Conservation (phyloP, 1,139 yeast genomes). For the Suhomyces choctaworum region DNA sequence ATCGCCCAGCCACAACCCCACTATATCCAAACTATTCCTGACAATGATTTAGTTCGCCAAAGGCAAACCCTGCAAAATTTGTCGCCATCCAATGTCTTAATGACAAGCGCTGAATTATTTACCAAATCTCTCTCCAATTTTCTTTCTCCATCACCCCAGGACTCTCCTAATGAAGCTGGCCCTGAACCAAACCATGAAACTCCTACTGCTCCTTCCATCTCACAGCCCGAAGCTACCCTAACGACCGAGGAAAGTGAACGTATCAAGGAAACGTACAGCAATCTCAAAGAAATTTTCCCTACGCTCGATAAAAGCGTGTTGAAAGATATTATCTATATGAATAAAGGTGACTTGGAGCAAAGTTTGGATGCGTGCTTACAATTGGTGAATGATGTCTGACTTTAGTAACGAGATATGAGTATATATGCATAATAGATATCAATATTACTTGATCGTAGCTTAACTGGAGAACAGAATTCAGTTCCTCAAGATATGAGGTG, state of each 20-base stretch:
- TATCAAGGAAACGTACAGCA: slow-evolving; percentile 34
- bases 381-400: slow-evolving; percentile 23
- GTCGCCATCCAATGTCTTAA: slow-evolving; percentile 52
- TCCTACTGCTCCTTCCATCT: no score
- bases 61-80: slow-evolving; percentile 21
- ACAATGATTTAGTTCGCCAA: not conserved
- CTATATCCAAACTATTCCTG: slow-evolving; percentile 7
- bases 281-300: slow-evolving; percentile 74
- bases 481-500: no score
- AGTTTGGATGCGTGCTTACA: slow-evolving; percentile 68
- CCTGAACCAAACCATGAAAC: slow-evolving; percentile 1
- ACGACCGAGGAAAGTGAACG: slow-evolving; percentile 6
- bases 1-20: slow-evolving; percentile 26
- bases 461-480: no score
- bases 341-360: slow-evolving; percentile 67
- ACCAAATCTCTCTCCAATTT: slow-evolving; percentile 50
- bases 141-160: slow-evolving; percentile 45
- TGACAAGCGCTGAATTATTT: slow-evolving; percentile 55
- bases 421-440: no score
- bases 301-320: slow-evolving; percentile 65
- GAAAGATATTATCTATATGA: slow-evolving; percentile 67
- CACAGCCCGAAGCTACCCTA: no score
- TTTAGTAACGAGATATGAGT: no score
- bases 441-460: no score
- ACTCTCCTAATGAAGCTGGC: slow-evolving; percentile 11